These are phyloP conservation scores for Pseudocercospora musae DNA, from an alignment of 2,329 filamentous ascomycete genomes.

Conservation along the genomic window DNA sequence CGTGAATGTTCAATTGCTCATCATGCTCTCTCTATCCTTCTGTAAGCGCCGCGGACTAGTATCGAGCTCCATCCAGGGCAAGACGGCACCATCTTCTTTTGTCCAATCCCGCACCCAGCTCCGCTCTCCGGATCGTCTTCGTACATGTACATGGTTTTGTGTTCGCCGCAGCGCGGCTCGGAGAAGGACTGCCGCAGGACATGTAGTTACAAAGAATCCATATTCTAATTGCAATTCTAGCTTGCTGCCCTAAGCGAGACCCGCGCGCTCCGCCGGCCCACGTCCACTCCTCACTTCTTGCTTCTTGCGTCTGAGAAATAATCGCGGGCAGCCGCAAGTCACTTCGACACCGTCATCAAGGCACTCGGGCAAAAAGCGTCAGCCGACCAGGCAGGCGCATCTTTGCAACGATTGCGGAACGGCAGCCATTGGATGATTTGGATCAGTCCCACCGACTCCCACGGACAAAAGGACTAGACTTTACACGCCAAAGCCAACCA, in stretches of 20 bases:
- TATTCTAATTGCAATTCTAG: no score
- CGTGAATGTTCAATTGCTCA: neutral
- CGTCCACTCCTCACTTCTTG: slow-evolving; percentile 6
- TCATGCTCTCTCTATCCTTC: neutral
- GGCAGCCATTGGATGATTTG: neutral
- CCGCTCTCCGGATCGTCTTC: neutral
- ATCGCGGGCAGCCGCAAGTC: neutral
- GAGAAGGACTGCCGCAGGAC: neutral
- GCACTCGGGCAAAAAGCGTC: neutral
- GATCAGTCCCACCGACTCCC: no score
- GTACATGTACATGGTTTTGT: neutral
- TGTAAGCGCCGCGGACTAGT: neutral
- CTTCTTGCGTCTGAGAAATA: neutral
- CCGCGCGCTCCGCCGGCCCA: no score
- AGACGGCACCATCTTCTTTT: neutral
- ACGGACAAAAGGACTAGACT: neutral
- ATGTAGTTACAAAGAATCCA: neutral
- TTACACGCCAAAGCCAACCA: neutral
- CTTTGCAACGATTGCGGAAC: neutral
- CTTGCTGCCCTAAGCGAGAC: neutral
- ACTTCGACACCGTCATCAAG: neutral
- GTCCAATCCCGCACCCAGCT: neutral
- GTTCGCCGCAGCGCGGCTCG: neutral
- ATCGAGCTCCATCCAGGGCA: neutral
- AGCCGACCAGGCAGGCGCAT: neutral